Evolutionary conservation across 2,329 filamentous ascomycete species (phyloP).

Genomic region (Thyridium curvatum): DNA sequence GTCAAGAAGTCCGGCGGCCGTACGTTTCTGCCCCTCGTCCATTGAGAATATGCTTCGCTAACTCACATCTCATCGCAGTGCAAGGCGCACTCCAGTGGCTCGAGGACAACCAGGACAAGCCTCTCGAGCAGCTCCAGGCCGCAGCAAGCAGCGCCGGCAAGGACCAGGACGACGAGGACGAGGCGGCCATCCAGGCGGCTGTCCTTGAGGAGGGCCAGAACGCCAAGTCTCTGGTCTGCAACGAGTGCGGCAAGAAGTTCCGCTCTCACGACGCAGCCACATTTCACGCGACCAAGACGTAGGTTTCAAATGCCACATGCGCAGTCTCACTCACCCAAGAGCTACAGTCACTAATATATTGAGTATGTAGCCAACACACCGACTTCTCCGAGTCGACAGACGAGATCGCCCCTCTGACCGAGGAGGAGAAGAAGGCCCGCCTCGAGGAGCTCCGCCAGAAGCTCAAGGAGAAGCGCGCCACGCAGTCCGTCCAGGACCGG

Average conservation of each 20-base stretch:
- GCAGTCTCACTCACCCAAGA: too few species aligned
- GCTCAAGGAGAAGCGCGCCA: conserved; percentile 65
- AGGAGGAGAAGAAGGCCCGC: conserved; percentile 81
- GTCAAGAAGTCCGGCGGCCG: conserved; percentile 76
- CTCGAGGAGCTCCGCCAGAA: conserved; percentile 69
- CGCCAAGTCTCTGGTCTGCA: conserved; percentile 81
- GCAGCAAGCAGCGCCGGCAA: conserved; percentile 19
- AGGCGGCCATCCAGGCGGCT: conserved; percentile 43
- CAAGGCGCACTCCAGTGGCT: conserved; percentile 92
- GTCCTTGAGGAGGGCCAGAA: conserved; percentile 64
- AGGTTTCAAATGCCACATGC: too few species aligned
- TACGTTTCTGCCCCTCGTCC: conserved; percentile 35
- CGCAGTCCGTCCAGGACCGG: conserved; percentile 66
- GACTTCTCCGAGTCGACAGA: conserved; percentile 93
- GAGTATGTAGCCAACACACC: conserved; percentile 60
- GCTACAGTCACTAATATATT: conserved; percentile 8
- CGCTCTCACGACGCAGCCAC: conserved; percentile 74
- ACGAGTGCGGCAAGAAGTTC: conserved; percentile 92
- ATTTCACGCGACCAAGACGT: conserved; percentile 86
- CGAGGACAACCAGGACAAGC: conserved; percentile 82
- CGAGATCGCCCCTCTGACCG: conserved; percentile 82
- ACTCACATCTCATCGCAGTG: conserved; percentile 44
- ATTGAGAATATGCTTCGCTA: conserved; percentile 7
- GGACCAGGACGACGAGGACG: conserved; percentile 30
- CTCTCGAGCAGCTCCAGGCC: conserved; percentile 71